Conservation (phyloP, 1,284 basidiomycete species). For the Ganoderma lucidum region DNA sequence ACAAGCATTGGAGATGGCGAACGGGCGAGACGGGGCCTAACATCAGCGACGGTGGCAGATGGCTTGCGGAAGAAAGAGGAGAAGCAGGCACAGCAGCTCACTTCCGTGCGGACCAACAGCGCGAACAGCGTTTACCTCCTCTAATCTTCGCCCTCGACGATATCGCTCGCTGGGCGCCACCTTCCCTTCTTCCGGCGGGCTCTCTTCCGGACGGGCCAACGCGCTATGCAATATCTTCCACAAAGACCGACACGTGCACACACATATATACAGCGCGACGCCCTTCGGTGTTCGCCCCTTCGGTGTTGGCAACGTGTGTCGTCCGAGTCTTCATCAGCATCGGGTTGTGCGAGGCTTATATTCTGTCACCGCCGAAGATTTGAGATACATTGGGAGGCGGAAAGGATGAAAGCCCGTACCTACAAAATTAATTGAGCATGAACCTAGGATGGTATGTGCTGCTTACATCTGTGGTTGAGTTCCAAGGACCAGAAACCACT, state of each 20-base stretch:
- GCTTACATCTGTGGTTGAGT: constrained; percentile 3
- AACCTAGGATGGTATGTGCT: not conserved
- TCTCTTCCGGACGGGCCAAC: not conserved
- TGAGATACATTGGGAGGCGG: not conserved
- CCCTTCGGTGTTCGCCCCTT: not conserved
- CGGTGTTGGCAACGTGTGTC: not conserved
- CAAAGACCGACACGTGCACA: not conserved
- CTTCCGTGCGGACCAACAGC: constrained; percentile 2
- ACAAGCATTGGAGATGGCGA: not conserved
- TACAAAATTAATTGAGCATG: not conserved
- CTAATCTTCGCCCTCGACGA: not conserved
- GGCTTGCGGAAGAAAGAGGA: constrained; percentile 2
- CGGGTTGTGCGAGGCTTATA: no score
- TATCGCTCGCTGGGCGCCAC: not conserved
- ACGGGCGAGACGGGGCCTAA: not conserved
- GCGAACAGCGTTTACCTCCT: constrained; percentile 7
- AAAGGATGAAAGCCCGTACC: not conserved
- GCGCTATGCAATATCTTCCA: not conserved
- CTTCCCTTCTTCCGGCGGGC: not conserved
- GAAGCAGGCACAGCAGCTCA: constrained; percentile 8
- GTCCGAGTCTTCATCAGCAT: not conserved
- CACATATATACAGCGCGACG: not conserved
- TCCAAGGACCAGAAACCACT: not conserved
- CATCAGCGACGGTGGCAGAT: constrained; percentile 9
- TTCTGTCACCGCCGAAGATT: not conserved